These are phyloP conservation scores for Tylopilus balloui DNA, from an alignment of 768 basidiomycete species.

Conservation along the genomic window DNA sequence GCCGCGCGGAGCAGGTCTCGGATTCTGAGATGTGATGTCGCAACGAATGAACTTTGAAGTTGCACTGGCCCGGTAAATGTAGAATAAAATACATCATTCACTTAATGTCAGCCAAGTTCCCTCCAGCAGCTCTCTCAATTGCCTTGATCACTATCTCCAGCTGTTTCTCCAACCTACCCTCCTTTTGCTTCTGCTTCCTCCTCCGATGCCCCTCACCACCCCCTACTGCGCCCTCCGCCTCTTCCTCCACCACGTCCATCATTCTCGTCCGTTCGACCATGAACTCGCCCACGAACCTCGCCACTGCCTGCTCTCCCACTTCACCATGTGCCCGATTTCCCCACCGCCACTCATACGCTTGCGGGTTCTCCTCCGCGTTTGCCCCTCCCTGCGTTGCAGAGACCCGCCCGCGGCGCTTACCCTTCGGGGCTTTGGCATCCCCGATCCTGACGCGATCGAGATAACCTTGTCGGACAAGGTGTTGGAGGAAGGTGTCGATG, in stretches of 20 bases:
- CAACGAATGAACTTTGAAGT: too few relatives aligned
- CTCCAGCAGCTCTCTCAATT: slow-evolving; percentile 42
- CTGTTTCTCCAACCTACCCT: slow-evolving; percentile 17
- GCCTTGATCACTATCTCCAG: slow-evolving; percentile 32
- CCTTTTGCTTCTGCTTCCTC: slow-evolving; percentile 18
- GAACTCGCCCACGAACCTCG: slow-evolving; percentile 74
- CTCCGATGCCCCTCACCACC: slow-evolving; percentile 3
- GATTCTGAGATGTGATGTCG: too few relatives aligned
- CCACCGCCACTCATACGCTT: slow-evolving; percentile 78
- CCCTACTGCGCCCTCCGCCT: slow-evolving; percentile 6
- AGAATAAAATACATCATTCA: slow-evolving; percentile 10
- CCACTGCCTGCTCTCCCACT: slow-evolving; percentile 74
- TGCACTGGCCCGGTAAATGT: too few relatives aligned
- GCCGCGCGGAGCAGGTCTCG: too few relatives aligned
- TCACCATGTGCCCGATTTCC: slow-evolving; percentile 76
- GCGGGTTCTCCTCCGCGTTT: slow-evolving; percentile 10
- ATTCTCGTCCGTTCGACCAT: slow-evolving; percentile 41
- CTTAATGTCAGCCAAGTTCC: slow-evolving; percentile 41
- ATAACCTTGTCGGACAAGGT: slow-evolving; percentile 67
- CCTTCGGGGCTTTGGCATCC: slow-evolving; percentile 35
- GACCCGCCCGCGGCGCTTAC: slow-evolving; percentile 55
- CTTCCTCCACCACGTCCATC: slow-evolving; percentile 18
- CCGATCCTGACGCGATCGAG: slow-evolving; percentile 44
- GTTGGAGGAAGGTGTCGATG: slow-evolving; percentile 62
- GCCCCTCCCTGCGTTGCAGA: slow-evolving; percentile 35